Base-by-base conservation (phyloP, 1,284 basidiomycete species). In the Blastosporella zonata region DNA sequence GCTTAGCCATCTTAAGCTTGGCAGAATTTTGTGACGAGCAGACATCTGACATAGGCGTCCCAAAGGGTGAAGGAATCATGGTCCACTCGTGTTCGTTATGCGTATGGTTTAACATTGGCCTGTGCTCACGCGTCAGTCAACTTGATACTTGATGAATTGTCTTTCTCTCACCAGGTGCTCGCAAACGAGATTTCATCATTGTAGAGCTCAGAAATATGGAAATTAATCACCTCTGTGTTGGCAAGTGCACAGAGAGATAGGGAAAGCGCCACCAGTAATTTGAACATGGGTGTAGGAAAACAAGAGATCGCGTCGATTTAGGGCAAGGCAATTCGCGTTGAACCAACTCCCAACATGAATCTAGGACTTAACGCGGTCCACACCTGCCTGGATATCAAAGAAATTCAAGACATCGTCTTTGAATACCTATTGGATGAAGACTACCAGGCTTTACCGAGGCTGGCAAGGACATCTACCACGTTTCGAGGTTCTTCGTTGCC, bases 211-310 rank as follows among this genome's bases (percentile, higher is more conserved):
- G 52, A 34, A 23, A 70, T 68, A 21, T 62, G 64, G 59, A 86
- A 82, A 61, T 81, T 82, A 59, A 78, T 63, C 49, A 86, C 84
- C 65, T 87, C 82, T 25, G 84, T 87, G 64, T 87, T 85, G 17
- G 73, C 81, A 41, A 65, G 27, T 12, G 55, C 52, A 12, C 33
- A 36, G 36, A 50, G 52, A 43, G 57, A 25, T 5, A 62, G 43
- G 23, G 48, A 50, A 28, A 63, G 50, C 12, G 57, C 31, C 23
- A 53, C 25, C 9, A 54, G 28, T 15, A 35, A 47, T 21, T 25
- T 25, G 13, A 53, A 49, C 50, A 47, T 49, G 42, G 29, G 1
- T 15, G 37, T 22, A 7, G 18, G 7, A 22, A 22, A 22, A 37
- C 2, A 5, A 20, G 21, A 36, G 13, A n/a, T n/a, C n/a, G n/a